phyloP scores from a whole-genome alignment of 148 eudicot genomes.

The Pouteria glomerata region DNA sequence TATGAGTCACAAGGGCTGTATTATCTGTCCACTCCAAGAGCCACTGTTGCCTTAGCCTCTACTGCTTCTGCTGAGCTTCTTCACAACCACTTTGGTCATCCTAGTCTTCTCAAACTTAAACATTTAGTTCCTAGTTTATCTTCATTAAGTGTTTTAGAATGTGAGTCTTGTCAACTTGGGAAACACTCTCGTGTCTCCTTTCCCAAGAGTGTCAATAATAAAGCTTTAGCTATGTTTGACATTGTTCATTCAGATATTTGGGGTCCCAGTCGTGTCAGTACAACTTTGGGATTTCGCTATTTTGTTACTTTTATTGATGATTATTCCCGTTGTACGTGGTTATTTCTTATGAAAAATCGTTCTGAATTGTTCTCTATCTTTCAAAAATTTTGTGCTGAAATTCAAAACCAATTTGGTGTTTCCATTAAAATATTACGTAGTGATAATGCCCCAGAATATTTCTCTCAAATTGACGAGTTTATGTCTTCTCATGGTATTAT shows the following conservation, averaged over 20 bases:
- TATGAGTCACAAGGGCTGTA: not conserved
- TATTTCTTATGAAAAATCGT: too few relatives aligned
- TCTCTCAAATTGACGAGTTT: not conserved
- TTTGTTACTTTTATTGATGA: not conserved
- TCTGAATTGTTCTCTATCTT: too few relatives aligned
- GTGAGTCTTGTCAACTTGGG: not conserved
- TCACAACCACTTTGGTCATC: not conserved
- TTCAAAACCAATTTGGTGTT: not conserved
- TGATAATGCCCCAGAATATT: not conserved
- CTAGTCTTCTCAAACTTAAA: not conserved
- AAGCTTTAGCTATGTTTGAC: not conserved
- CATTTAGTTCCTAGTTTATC: not conserved
- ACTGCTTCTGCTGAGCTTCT: not conserved
- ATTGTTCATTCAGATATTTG: not conserved
- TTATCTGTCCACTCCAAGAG: not conserved
- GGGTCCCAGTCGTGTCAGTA: not conserved
- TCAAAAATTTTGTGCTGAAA: not conserved
- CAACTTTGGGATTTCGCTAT: not conserved
- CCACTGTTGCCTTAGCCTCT: not conserved
- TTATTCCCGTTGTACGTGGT: too few relatives aligned
- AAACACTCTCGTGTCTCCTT: not conserved
- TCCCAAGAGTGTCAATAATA: not conserved
- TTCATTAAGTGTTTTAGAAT: not conserved
- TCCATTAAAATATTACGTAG: too few relatives aligned
- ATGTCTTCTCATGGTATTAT: not conserved